Base-by-base conservation (phyloP, 345 rosid genomes). In the Fremontodendron californicum region DNA sequence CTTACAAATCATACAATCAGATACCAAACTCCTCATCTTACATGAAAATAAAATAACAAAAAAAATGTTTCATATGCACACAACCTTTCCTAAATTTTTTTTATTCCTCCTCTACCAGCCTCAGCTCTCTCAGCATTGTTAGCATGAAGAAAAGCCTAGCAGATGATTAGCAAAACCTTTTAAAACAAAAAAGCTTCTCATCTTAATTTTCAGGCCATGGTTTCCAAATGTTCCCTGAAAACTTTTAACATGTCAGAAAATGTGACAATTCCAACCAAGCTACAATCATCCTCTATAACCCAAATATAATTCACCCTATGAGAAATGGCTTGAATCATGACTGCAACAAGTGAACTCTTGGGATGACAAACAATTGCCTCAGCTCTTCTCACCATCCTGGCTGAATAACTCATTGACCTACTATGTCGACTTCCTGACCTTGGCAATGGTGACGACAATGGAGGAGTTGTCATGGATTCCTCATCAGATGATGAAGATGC, bases 301-400 rank as follows among this genome's bases (percentile, higher is more conserved):
- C 98, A 94, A 74, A 90, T 92, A 70, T 92, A 90, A 16, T 85
- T 92, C 80, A 90, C 91, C 42, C 97, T 86, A 45, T 91, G 93
- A 29, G 97, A 85, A 64, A 91, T 88, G 45, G 98, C 97, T 75
- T 94, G 97, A 39, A 94, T 86, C 98, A 94, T 92, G 68, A 92
- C 94, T 29, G 98, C 98, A 64, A 90, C 88, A 7, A 94, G 84
- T 23, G 98, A 92, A 77, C 97, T 94, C 87, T 84, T 87, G 0
- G 87, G 84, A 49, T 86, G 87, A 70, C 98, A 92, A 57, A 92
- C 95, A 37, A 92, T 87, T 1, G 95, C 91, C 79, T 91, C 98
- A 15, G 97, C 84, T 70, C 87, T 86, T 86, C 95, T 87, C 84
- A 84, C 91, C 89, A 91, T 86, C 74, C 97, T 88, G 0, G 92